phyloP scores from a whole-genome alignment of 352 stramenopile species.

The Phytophthora multivora region DNA sequence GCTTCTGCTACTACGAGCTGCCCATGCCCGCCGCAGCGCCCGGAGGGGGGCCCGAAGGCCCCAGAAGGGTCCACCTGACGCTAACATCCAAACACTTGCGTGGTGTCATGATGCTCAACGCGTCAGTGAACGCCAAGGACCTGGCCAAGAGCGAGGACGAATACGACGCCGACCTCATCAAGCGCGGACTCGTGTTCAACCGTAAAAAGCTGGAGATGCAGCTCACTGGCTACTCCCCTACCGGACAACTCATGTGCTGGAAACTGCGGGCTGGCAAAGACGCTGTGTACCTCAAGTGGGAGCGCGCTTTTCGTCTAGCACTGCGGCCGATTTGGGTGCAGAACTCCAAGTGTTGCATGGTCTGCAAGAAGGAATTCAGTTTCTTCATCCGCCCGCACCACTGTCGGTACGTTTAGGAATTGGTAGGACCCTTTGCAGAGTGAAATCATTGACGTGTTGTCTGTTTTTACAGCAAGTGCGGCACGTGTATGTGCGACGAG shows the following conservation, averaged over 20 bases:
- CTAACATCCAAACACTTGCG: conserved; percentile 79
- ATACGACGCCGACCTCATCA: conserved; percentile 68
- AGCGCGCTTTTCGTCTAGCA: conserved; percentile 77
- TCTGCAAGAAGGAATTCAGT: conserved; percentile 76
- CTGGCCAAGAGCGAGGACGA: conserved; percentile 70
- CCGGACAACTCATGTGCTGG: conserved; percentile 79
- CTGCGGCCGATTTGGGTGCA: conserved; percentile 81
- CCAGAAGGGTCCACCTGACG: conserved; percentile 64
- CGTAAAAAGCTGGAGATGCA: conserved; percentile 85
- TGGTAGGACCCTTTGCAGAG: neutral
- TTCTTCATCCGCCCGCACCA: conserved; percentile 83
- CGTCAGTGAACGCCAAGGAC: conserved; percentile 73
- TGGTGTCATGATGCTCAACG: conserved; percentile 86
- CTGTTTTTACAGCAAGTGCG: conserved; percentile 61
- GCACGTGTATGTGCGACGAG: conserved; percentile 86
- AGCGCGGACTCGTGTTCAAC: conserved; percentile 80
- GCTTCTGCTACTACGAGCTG: conserved; percentile 89
- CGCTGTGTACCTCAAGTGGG: conserved; percentile 79
- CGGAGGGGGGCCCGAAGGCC: conserved; percentile 22
- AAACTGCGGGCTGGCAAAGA: conserved; percentile 77
- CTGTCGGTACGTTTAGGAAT: conserved; percentile 49
- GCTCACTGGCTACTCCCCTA: conserved; percentile 79
- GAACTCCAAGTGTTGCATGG: conserved; percentile 73
- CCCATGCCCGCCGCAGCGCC: conserved; percentile 55
- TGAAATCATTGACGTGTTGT: conserved; percentile 11